Base-by-base conservation (phyloP, 208 protist genomes). In the Crithidia sp. region DNA sequence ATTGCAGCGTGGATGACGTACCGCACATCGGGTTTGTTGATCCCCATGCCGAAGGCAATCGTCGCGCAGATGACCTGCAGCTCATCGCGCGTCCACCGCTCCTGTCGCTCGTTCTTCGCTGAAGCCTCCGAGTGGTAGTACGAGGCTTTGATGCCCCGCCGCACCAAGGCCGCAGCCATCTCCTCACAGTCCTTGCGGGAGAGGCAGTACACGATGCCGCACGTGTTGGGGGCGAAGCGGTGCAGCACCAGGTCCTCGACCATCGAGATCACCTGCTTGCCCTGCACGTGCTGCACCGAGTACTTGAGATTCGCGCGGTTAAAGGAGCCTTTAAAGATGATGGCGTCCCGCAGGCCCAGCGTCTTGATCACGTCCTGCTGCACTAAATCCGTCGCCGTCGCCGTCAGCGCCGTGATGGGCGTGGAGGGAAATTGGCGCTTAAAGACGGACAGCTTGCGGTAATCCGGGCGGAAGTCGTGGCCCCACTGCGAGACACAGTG, bases 41-140 rank as follows among this genome's bases (percentile, higher is more conserved):
- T 99, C 64, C 97, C 98, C 98, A 99, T 99, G 37, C 98, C 98
- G 78, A 99, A 99, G 19, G 98, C 98, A 57, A 99, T 97, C 16
- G 98, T 99, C 40, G 98, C 98, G 58, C 92, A 96, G 39, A 99
- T 95, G n/a, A 99, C 92, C 28, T 96, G 83, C 40, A 98, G 60
- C 53, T 95, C 80, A 67, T 97, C 97, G 0, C 69, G 81, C 49
- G 83, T 97, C 96, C 97, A 99, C 67, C 68, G 68, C 77, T 96
- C 89, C 79, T 97, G 93, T 59, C 77, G 84, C 53, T 88, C 84
- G 68, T 92, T 92, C 75, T 94, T 94, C 7, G 67, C 64, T 17
- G 74, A 57, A 17, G 92, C 89, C 59, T 90, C 81, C n/a, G 87
- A 65, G 77, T 93, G 90, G 68, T 94, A 95, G 68, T 87, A 96